Evolutionary conservation across 495 filamentous ascomycete species (phyloP).

Genomic region (Aspergillus bridgeri): DNA sequence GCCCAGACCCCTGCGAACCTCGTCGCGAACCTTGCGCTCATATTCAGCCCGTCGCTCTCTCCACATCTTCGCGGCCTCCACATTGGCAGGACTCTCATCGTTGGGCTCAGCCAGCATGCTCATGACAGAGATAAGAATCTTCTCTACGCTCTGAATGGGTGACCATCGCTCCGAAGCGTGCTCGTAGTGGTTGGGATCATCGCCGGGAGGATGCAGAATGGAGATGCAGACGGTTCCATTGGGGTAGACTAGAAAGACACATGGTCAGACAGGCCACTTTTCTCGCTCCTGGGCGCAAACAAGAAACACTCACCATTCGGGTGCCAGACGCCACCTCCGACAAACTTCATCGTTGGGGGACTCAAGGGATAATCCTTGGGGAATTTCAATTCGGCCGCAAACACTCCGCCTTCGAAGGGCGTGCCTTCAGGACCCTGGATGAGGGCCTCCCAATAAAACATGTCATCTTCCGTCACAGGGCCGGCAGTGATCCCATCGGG

Average conservation of each 20-base stretch:
- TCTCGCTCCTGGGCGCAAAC: background rate
- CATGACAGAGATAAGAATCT: conserved; percentile 97
- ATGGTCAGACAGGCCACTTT: background rate
- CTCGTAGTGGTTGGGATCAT: conserved; percentile 99
- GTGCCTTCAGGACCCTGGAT: conserved; percentile 95
- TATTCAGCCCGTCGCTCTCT: conserved; percentile 79
- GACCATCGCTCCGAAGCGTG: conserved; percentile 93
- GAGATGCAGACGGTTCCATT: conserved; percentile 93
- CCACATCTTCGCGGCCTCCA: conserved; percentile 99
- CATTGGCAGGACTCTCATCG: conserved; percentile 96
- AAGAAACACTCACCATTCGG: conserved; percentile 66
- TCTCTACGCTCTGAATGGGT: conserved; percentile 95
- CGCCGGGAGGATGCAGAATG: conserved; percentile 96
- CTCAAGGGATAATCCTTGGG: conserved; percentile 93
- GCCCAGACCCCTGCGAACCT: conserved; percentile 66
- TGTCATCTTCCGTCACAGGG: conserved; percentile 89
- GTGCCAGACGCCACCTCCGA: conserved; percentile 84
- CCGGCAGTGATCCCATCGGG: conserved; percentile 95
- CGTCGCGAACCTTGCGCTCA: conserved; percentile 79
- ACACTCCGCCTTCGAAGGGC: conserved; percentile 92
- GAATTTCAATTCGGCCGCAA: conserved; percentile 90
- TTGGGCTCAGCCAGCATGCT: conserved; percentile 99
- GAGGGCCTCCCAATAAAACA: conserved; percentile 93
- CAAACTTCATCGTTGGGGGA: conserved; percentile 92
- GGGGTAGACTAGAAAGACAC: conserved; percentile 66